Evolutionary conservation across 352 stramenopile species (phyloP), one percentile per base, ranked within the genome.

Genomic region (Phytophthora kernoviae): DNA sequence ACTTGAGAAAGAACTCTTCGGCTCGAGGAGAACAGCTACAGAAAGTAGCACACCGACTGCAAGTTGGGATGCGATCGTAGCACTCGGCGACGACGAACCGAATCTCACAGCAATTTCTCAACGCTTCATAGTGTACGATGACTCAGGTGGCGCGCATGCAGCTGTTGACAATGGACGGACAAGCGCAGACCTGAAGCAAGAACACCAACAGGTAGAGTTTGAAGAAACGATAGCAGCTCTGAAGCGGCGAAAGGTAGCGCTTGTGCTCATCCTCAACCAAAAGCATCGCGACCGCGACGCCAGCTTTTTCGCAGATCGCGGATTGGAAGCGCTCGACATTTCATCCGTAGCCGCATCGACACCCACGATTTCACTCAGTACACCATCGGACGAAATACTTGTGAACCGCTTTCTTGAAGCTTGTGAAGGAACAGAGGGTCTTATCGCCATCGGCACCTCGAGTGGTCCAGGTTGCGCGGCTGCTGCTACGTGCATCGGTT

Each of bases 401-500:
- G 59, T 99, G 6, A 48, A 68, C 4, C 68, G 72, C 11, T 98
- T 99, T 33, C 54, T 99, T n/a, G 61, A 77, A 32, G 72, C 70
- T 37, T 97, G 96, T 56, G 97, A 99, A 70, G 62, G 65, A 10
- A 75, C 79, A 1, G 43, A 63, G 1, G 79, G 72, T 24, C 44
- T 78, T n/a, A 72, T 93, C 8, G 82, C 81, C 0, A 68, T 92
- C 2, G 93, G 99, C 73, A 98, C 88, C 9, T 69, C 49, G 4
- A 54, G 21, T 37, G 20, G 15, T 21, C 55, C 39, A 47, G 39
- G 53, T 9, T 50, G 32, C 17, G 24, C 62, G 74, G 81, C 91
- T 5, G 98, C 96, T 0, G 96, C 92, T 1, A 98, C 94, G 0
- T 98, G 94, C 65, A 98, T 99, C 33, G 97, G 93, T 6, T 97